These are phyloP conservation scores for Taphrina communis DNA, from an alignment of 1,139 yeast genomes.

Conservation along the genomic window DNA sequence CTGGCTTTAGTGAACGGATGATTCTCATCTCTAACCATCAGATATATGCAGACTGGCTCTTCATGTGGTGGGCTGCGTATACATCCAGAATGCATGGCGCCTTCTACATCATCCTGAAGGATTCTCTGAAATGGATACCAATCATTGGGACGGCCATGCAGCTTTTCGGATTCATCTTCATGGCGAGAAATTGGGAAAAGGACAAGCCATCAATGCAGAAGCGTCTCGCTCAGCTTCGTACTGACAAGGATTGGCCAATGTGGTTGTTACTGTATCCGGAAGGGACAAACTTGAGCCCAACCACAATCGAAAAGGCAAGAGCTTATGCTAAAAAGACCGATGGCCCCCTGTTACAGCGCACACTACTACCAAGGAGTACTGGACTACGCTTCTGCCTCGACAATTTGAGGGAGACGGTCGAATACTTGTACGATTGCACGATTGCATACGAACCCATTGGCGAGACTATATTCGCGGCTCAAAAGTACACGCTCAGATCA, in stretches of 20 bases:
- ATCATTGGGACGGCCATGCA: slow-evolving; percentile 87
- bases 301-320: slow-evolving; percentile 65
- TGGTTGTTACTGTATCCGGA: slow-evolving; percentile 83
- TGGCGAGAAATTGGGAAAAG: slow-evolving; percentile 66
- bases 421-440: slow-evolving; percentile 80
- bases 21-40: slow-evolving; percentile 85
- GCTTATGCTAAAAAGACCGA: slow-evolving; percentile 63
- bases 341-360: slow-evolving; percentile 59
- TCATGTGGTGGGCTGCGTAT: slow-evolving; percentile 84
- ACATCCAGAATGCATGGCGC: slow-evolving; percentile 68
- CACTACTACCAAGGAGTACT: slow-evolving; percentile 77
- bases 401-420: slow-evolving; percentile 64
- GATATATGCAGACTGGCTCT: slow-evolving; percentile 83
- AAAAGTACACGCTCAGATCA: slow-evolving; percentile 67
- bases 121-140: slow-evolving; percentile 76
- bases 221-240: slow-evolving; percentile 48
- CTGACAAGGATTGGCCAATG: slow-evolving; percentile 51
- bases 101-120: slow-evolving; percentile 75
- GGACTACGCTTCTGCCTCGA: slow-evolving; percentile 75
- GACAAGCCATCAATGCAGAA: slow-evolving; percentile 69
- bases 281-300: slow-evolving; percentile 82
- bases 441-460: slow-evolving; percentile 77
- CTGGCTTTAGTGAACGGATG: slow-evolving; percentile 56
- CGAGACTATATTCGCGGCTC: slow-evolving; percentile 73
- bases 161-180: slow-evolving; percentile 67